Percentiles rank a stretch among this genome's conserved stretches.
phyloP scores from a whole-genome alignment of 2,329 filamentous ascomycete species.

The Endoconidiophora polonica region DNA sequence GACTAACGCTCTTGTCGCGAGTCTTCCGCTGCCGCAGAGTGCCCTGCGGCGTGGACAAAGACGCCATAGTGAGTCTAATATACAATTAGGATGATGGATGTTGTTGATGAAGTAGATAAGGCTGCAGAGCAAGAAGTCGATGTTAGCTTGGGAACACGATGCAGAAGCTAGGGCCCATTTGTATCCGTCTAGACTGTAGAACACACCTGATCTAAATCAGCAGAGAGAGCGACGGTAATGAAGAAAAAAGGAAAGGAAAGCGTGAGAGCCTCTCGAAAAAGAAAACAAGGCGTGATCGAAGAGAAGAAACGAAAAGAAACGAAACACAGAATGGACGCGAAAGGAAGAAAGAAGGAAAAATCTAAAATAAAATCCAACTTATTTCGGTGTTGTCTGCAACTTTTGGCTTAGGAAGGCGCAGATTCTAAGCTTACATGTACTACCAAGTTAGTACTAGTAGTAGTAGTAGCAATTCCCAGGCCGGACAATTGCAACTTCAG shows the following conservation, averaged over 20 bases:
- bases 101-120: background rate
- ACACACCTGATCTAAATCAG: no score
- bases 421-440: no score
- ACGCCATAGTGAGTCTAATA: conserved; percentile 25
- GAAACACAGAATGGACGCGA: conserved; percentile 6
- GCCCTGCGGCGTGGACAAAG: conserved; percentile 36
- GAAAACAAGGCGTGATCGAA: conserved; percentile 1
- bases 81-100: background rate
- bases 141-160: no score
- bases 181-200: no score
- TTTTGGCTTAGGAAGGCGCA: no score
- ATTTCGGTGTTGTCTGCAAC: no score
- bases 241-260: conserved; percentile 1
- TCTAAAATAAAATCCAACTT: conserved; percentile 11
- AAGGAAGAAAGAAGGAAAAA: conserved; percentile 9
- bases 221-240: conserved; percentile 1
- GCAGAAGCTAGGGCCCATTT: no score
- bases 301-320: conserved; percentile 9
- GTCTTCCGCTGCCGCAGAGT: conserved; percentile 43
- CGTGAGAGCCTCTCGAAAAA: background rate
- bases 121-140: background rate
- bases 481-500: conserved; percentile 2
- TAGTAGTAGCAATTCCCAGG: no score
- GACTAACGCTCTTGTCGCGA: conserved; percentile 28
- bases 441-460: no score